Base-by-base conservation (phyloP, 2,329 filamentous ascomycete species). In the Alternaria brassicae region DNA sequence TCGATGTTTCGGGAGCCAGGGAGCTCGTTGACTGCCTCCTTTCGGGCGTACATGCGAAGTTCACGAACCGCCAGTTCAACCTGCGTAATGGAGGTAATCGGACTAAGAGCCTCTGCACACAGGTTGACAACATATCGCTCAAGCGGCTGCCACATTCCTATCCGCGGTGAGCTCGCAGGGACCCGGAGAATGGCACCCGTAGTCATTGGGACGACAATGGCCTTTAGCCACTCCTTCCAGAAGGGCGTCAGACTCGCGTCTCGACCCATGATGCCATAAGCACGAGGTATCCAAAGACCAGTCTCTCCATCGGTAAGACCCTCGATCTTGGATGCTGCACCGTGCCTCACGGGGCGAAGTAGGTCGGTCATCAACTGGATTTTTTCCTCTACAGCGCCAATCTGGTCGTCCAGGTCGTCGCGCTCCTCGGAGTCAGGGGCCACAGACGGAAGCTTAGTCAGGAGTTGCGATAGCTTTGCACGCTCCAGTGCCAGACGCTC, bases 171-270 rank as follows among this genome's bases (percentile, higher is more conserved):
- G 78, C 90, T 96, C 9, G 92, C 84, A 6, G 95, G 92, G 7
- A 99, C 88, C 56, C 93, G 86, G 67, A 95, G 81, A 28, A 99
- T 84, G 13, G 85, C 88, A 19, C 94, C 92, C 73, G 96, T 93
- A 1, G 89, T 93, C 95, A 98, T 99, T 27, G 95, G 95, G 21
- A 97, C 92, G n/a, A 95, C 84, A 9, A 98, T 86, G 6, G 94
- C 93, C 78, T 92, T 90, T 47, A 99, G 85, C 95, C 95, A 99
- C 77, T 99, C 95, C 78, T 98, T 98, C 93, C 94, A 99, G 80
- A 99, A 98, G 30, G 88, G 87, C 65, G 93, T 93, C 79, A 96
- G 86, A 60, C 88, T 89, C 12, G 85, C 84, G 75, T 99, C 95
- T 62, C 91, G 86, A 32, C 95, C 95, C 62, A 99, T 83, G 62